Percentiles rank a stretch among this genome's conserved stretches.
These are phyloP conservation scores for Boletus holoroseus DNA, from an alignment of 1,284 basidiomycete genomes.

Conservation along the genomic window DNA sequence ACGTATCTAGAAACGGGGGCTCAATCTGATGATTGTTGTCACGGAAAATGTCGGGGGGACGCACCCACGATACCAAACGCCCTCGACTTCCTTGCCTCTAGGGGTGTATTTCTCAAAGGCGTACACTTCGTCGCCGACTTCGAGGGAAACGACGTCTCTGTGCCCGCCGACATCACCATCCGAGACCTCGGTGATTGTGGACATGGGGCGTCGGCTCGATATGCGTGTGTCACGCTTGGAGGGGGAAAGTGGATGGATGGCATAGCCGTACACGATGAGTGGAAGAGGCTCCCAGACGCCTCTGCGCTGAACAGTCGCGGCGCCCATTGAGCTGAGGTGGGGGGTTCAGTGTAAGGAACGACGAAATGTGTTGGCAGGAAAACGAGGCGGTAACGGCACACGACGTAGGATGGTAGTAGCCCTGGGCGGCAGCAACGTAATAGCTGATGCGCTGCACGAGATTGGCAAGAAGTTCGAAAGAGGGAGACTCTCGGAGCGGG, in stretches of 20 bases:
- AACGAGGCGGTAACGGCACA: background rate
- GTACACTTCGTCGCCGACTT: constrained; percentile 94
- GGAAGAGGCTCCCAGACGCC: constrained; percentile 76
- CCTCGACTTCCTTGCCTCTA: constrained; percentile 65
- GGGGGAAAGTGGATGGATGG: constrained; percentile 70
- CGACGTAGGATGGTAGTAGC: background rate
- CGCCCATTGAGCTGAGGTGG: constrained; percentile 21
- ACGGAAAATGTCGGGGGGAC: constrained; percentile 32
- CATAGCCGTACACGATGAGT: constrained; percentile 78
- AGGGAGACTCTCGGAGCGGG: background rate
- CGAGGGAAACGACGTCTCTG: constrained; percentile 73
- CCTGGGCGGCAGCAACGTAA: background rate
- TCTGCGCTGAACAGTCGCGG: constrained; percentile 26
- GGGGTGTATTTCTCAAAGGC: constrained; percentile 88
- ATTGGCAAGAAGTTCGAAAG: background rate
- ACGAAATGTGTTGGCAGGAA: too few relatives aligned
- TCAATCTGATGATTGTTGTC: constrained; percentile 5
- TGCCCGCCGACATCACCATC: constrained; percentile 59
- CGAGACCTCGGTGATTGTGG: constrained; percentile 65
- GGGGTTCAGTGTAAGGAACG: background rate
- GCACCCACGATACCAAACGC: constrained; percentile 86
- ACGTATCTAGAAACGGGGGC: constrained; percentile 64
- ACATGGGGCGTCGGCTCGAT: constrained; percentile 54
- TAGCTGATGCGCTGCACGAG: background rate
- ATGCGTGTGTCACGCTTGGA: constrained; percentile 67